Evolutionary conservation across 2,329 filamentous ascomycete genomes (phyloP), one percentile per base, ranked within the genome.

Genomic region (Elsinoe arachidis): DNA sequence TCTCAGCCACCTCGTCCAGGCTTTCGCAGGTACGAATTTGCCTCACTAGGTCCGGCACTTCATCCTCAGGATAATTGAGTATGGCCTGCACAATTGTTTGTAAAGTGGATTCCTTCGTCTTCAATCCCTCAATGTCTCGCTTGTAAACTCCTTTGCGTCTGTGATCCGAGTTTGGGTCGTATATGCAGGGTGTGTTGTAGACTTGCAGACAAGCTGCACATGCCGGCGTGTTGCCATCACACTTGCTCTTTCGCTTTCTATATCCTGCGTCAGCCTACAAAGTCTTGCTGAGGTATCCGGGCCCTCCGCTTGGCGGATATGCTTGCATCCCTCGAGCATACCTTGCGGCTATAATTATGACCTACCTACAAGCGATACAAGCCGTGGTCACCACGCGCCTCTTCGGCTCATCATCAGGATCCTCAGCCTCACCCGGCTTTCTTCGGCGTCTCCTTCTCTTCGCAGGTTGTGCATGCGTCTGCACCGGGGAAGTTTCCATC

Each of bases 151-250:
- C 93, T 71, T 97, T 97, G 53, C 93, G 86, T 52, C 93, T 87
- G 70, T 96, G 91, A 70, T 99, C 93, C 59, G 91, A 96, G 68
- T 91, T 95, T 2, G 91, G 92, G 68, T 97, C 92, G 77, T 97
- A 97, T 63, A 96, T 80, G 70, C 93, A 96, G 74, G 88, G 84
- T 51, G 88, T 93, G 60, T 84, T 82, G 69, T 99, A 97, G 56
- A 97, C 92, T 64, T 90, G 95, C 61, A 88, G 84, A 73, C 93
- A 99, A n/a, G 93, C 92, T 6, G 92, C 92, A 69, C 93, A 97
- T 65, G 88, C 91, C 5, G 92, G 92, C 4, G 88, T 78, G 57
- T 90, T 91, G 59, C 92, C 92, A 72, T 97, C 92, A 71, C 92
- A 97, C 80, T 70, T 72, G 56, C 63, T 67, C 58, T 71, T 71